phyloP scores from a whole-genome alignment of 2,329 filamentous ascomycete genomes.

The Lachnellula willkommii region DNA sequence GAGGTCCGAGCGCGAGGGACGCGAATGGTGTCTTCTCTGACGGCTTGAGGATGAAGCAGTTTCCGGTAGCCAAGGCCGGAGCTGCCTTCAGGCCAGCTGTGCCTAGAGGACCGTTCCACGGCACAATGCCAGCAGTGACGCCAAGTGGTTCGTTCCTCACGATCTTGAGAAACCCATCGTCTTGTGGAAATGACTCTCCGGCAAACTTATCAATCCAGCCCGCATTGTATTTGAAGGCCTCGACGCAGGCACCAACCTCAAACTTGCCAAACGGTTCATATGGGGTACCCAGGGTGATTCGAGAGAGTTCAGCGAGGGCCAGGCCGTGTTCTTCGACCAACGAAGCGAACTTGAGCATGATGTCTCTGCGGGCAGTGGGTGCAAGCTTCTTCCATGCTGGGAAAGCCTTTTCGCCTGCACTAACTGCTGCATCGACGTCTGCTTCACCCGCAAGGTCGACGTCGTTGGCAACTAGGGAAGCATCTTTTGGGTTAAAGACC shows the following conservation, averaged over 20 bases:
- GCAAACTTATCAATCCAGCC: constrained; percentile 37
- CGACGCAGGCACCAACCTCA: constrained; percentile 33
- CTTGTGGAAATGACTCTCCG: constrained; percentile 37
- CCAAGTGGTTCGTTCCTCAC: constrained; percentile 37
- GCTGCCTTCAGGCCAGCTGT: constrained; percentile 50
- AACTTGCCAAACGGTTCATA: constrained; percentile 40
- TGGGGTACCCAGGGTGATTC: constrained; percentile 43
- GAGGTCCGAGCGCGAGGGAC: constrained; percentile 42
- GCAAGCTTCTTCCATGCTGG: constrained; percentile 40
- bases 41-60: constrained; percentile 56
- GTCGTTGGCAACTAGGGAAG: constrained; percentile 44
- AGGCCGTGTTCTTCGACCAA: constrained; percentile 36
- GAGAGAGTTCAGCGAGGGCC: constrained; percentile 36
- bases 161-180: constrained; percentile 41
- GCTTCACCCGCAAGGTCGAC: constrained; percentile 38
- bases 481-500: constrained; percentile 46
- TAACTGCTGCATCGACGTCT: constrained; percentile 41
- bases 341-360: constrained; percentile 41
- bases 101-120: constrained; percentile 50
- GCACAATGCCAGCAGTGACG: constrained; percentile 51
- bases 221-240: constrained; percentile 32
- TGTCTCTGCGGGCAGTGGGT: constrained; percentile 34
- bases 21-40: constrained; percentile 57
- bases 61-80: constrained; percentile 55
- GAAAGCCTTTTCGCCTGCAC: constrained; percentile 40